Base-by-base conservation (phyloP, 805 yeast species). In the Pichia paraexigua region DNA sequence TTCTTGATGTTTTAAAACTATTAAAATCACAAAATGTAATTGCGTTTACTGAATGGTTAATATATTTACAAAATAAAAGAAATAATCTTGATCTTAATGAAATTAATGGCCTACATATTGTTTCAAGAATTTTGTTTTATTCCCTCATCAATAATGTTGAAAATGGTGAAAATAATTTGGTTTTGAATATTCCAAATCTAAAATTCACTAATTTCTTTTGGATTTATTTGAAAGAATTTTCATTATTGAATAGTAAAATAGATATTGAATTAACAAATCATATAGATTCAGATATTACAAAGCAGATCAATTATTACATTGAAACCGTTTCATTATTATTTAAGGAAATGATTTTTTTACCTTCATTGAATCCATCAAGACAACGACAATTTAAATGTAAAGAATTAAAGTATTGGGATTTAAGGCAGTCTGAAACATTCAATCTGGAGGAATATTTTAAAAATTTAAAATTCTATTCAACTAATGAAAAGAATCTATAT, bases 371-470 rank as follows among this genome's bases (percentile, higher is more conserved):
- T 60, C 82, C 89, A 37, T 80, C 95, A 47, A 75, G 96, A 51
- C 90, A 88, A 61, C 79, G 97, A 56, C 96, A 88, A 63, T 78
- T 85, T 55, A 68, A 84, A 60, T 70, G 82, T 56, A 71, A 82
- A 60, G 71, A 76, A 60, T 61, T 81, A 50, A 60, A 76, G 45
- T 57, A 75, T 3, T 87, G 92, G 85, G 97, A 92, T 65, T 75
- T 89, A 2, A 69, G 87, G 32, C 97, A 92, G 61, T 94, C 86
- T 11, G 75, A 76, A 41, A 75, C 85, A 49, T 95, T 88, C 60
- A 66, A 71, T 6, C 71, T 82, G 39, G 97, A 89, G 62, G 51
- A 47, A 28, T 50, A 46, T 49, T 48, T 55, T n/a, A 53, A 46
- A 37, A 41, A 51, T 18, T 17, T 43, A 2, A 25, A 20, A 4